A percentile compares a stretch with the other conserved stretches of the same genome.
Evolutionary conservation across 179 eudicot genomes (phyloP).

Genomic region (Heliamphora pulchella): DNA sequence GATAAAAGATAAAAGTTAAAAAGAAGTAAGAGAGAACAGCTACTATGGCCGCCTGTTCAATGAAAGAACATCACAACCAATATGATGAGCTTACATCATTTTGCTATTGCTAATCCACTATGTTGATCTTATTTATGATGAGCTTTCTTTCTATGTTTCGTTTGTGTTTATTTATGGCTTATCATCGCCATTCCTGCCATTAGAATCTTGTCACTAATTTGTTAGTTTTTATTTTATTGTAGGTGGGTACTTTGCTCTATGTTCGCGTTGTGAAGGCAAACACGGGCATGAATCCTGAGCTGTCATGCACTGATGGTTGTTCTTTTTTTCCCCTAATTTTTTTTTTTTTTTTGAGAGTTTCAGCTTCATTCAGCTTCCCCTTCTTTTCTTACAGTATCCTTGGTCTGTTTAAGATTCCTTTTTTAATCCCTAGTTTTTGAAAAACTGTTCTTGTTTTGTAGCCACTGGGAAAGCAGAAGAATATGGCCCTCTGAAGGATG

Average conservation of each 20-base stretch:
- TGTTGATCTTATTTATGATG: too few species aligned
- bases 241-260: conserved; percentile 82
- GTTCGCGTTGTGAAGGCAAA: conserved; percentile 85
- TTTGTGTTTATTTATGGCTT: not conserved
- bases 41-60: not conserved
- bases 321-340: too few species aligned
- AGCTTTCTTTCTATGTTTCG: not conserved
- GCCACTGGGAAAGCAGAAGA: conserved; percentile 86
- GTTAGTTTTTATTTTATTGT: conserved; percentile 15
- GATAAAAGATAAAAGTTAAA: too few species aligned
- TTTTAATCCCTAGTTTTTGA: conserved; percentile 2
- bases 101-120: not conserved
- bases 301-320: conserved; percentile 90
- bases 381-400: not conserved
- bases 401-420: conserved; percentile 1
- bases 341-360: not conserved
- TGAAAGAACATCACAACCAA: not conserved
- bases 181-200: not conserved
- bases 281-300: conserved; percentile 87
- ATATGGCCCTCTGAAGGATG: conserved; percentile 80
- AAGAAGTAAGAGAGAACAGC: not conserved
- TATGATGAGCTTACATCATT: not conserved
- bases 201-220: not conserved
- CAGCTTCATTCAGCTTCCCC: not conserved
- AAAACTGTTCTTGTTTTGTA: conserved; percentile 21